phyloP scores from a whole-genome alignment of 495 filamentous ascomycete species.

The Recurvomyces mirabilis region DNA sequence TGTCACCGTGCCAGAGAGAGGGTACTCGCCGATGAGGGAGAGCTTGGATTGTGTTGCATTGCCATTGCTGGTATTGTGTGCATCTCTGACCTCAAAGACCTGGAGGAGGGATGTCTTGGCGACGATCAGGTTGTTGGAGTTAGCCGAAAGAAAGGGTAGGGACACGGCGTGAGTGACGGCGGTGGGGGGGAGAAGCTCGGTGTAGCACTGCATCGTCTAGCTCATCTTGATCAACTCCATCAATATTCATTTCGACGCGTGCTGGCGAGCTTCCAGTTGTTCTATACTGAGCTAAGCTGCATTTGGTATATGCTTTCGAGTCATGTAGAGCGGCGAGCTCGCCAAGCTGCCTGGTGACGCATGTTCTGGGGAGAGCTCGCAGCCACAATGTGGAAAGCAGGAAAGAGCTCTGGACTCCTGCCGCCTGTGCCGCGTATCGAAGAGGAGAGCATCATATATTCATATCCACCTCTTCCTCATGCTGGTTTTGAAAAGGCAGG shows the following conservation, averaged over 20 bases:
- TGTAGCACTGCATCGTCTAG: slow-evolving; percentile 62
- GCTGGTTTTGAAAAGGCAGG: no score
- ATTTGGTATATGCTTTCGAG: no score
- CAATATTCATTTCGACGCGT: neutral
- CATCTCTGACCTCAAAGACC: slow-evolving; percentile 50
- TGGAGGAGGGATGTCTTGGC: slow-evolving; percentile 85
- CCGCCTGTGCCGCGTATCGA: no score
- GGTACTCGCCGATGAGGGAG: slow-evolving; percentile 74
- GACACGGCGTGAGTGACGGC: slow-evolving; percentile 81
- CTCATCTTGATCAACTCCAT: neutral
- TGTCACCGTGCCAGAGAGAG: slow-evolving; percentile 70
- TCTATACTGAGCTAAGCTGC: no score
- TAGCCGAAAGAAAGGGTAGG: slow-evolving; percentile 62
- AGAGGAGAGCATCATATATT: no score
- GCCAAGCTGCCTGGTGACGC: no score
- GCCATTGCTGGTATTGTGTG: slow-evolving; percentile 23
- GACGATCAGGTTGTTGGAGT: slow-evolving; percentile 73
- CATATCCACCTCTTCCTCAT: no score
- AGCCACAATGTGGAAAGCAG: no score
- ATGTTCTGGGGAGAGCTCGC: no score
- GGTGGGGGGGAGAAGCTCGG: slow-evolving; percentile 82
- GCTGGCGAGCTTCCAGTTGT: no score
- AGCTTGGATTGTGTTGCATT: slow-evolving; percentile 50
- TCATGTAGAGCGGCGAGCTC: no score
- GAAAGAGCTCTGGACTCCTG: no score